phyloP scores from a whole-genome alignment of 345 rosid genomes.

The Microthlaspi erraticum region DNA sequence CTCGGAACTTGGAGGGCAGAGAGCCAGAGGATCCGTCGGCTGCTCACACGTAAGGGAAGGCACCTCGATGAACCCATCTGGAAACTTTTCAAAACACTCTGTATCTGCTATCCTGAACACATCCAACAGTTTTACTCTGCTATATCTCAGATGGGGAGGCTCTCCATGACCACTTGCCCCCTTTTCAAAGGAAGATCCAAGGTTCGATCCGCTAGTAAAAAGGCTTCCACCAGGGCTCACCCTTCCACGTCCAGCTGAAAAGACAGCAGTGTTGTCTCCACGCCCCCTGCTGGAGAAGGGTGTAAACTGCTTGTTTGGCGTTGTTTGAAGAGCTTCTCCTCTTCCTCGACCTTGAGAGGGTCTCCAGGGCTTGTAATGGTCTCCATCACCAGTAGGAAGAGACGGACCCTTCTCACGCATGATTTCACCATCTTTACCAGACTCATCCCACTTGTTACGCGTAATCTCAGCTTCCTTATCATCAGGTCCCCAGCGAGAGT shows the following conservation, averaged over 20 bases:
- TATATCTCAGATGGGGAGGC: constrained; percentile 59
- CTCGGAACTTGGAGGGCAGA: constrained; percentile 70
- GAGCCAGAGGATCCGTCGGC: constrained; percentile 76
- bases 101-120: constrained; percentile 70
- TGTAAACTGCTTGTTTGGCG: constrained; percentile 69
- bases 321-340: constrained; percentile 66
- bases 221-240: constrained; percentile 58
- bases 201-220: constrained; percentile 42
- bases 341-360: constrained; percentile 76
- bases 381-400: constrained; percentile 62
- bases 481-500: constrained; percentile 96
- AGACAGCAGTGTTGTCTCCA: constrained; percentile 62
- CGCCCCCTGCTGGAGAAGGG: constrained; percentile 72
- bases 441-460: constrained; percentile 64
- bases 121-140: constrained; percentile 81
- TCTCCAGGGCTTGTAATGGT: constrained; percentile 83
- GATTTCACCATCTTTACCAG: constrained; percentile 73
- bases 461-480: constrained; percentile 62
- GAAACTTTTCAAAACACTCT: constrained; percentile 46
- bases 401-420: constrained; percentile 60
- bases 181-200: constrained; percentile 53
- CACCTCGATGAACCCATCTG: constrained; percentile 65
- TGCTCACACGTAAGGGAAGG: constrained; percentile 79
- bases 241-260: constrained; percentile 76
- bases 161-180: constrained; percentile 65